Evolutionary conservation across 192 early-diverging fungal species (phyloP).

Genomic region (Coemansia sp.): DNA sequence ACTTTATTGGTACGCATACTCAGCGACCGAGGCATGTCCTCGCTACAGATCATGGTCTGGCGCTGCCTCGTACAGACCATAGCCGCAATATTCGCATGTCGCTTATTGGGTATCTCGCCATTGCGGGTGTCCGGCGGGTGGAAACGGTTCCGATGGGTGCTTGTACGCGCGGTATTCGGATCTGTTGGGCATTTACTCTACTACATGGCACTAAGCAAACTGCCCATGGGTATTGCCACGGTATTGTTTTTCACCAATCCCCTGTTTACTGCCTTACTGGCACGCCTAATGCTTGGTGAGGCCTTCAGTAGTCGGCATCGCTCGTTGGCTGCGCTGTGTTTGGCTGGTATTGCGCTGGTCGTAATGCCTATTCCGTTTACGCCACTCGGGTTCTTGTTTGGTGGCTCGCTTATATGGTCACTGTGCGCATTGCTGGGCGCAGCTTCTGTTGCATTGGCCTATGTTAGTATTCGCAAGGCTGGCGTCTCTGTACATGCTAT

Average conservation of each 20-base stretch:
- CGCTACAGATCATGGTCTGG: conserved; percentile 41
- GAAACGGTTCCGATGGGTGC: conserved; percentile 28
- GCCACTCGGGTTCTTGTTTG: not conserved
- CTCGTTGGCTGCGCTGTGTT: not conserved
- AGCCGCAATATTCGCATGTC: not conserved
- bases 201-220: conserved; percentile 13
- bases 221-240: conserved; percentile 34
- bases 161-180: conserved; percentile 32
- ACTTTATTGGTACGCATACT: conserved; percentile 24
- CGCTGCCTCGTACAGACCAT: conserved; percentile 26
- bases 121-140: conserved; percentile 11
- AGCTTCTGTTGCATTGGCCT: conserved; percentile 16
- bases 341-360: conserved; percentile 24
- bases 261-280: conserved; percentile 30
- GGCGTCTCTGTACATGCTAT: conserved; percentile 24
- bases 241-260: conserved; percentile 43
- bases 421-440: conserved; percentile 29
- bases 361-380: conserved; percentile 11
- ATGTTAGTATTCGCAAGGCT: conserved; percentile 34
- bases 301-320: not conserved
- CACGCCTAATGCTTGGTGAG: conserved; percentile 21
- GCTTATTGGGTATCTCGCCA: conserved; percentile 12
- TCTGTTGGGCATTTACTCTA: conserved; percentile 27
- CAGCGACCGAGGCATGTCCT: conserved; percentile 11
- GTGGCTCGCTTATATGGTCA: conserved; percentile 8